Evolutionary conservation across 352 stramenopile genomes (phyloP).

Genomic region (Peronosclerospora sorghi): DNA sequence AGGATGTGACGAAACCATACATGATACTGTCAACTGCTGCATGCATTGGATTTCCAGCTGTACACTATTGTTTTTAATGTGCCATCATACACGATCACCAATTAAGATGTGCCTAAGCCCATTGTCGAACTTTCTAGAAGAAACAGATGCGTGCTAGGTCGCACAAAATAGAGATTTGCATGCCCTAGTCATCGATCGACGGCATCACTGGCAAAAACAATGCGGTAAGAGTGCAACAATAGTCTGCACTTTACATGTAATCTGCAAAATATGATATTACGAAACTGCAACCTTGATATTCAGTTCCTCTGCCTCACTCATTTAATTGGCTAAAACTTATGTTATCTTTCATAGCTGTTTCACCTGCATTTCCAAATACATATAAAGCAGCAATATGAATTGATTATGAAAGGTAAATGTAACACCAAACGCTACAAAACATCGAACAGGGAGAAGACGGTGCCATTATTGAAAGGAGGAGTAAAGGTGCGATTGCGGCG

Average conservation of each 20-base stretch:
- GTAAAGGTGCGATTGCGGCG: slow-evolving; percentile 2
- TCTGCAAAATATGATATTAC: no score
- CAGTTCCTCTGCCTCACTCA: no score
- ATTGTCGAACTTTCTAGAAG: slow-evolving; percentile 10
- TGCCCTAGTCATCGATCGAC: background rate
- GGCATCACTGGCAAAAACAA: background rate
- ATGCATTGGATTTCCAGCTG: no score
- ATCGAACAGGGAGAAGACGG: slow-evolving; percentile 3
- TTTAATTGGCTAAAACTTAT: no score
- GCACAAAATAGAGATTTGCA: background rate
- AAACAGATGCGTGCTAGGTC: background rate
- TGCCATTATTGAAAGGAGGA: slow-evolving; percentile 14
- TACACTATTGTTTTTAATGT: no score
- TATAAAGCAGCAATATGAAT: background rate
- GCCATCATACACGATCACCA: no score
- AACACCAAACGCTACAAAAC: slow-evolving; percentile 9
- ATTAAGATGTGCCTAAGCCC: background rate
- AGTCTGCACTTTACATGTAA: no score
- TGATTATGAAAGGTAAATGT: background rate
- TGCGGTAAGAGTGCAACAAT: background rate
- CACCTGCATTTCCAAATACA: background rate
- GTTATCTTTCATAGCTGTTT: no score
- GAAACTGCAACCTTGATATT: no score
- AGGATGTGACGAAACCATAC: no score
- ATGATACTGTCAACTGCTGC: no score